A percentile compares a stretch with the other conserved stretches of the same genome.
Evolutionary conservation across 1,284 basidiomycete species (phyloP).

Genomic region (Ganoderma lingzhi): DNA sequence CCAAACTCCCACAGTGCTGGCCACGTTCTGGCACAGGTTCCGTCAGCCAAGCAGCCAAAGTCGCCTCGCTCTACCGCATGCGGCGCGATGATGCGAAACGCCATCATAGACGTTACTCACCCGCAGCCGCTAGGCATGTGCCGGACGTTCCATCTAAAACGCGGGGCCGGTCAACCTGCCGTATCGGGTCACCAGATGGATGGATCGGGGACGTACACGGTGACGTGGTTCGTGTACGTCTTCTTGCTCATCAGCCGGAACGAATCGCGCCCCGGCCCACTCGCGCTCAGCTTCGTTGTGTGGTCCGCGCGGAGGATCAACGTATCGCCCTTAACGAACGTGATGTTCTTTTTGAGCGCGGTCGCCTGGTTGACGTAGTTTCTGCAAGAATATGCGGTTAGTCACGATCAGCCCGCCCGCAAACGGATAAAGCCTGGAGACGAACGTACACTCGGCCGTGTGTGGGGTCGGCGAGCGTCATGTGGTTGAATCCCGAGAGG

Average conservation of each 20-base stretch:
- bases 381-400: slow-evolving; percentile 27
- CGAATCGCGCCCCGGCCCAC: slow-evolving; percentile 64
- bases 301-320: slow-evolving; percentile 58
- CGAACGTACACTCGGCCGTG: slow-evolving; percentile 54
- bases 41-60: not conserved
- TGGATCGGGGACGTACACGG: slow-evolving; percentile 53
- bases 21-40: not conserved
- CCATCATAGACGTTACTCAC: slow-evolving; percentile 50
- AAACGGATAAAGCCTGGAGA: not conserved
- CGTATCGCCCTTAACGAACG: slow-evolving; percentile 35
- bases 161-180: not conserved
- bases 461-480: not conserved
- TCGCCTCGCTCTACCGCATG: not conserved
- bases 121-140: slow-evolving; percentile 73
- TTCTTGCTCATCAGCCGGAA: slow-evolving; percentile 63
- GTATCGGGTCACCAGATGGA: not conserved
- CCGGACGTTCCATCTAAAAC: slow-evolving; percentile 56
- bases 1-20: not conserved
- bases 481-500: slow-evolving; percentile 30
- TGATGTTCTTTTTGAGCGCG: slow-evolving; percentile 42
- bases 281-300: slow-evolving; percentile 51
- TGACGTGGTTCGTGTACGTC: slow-evolving; percentile 59
- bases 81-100: not conserved
- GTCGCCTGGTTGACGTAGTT: slow-evolving; percentile 43
- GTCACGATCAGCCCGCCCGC: no score